phyloP scores from a whole-genome alignment of 2,329 filamentous ascomycete species.

The Chaetomiaceae sp. region DNA sequence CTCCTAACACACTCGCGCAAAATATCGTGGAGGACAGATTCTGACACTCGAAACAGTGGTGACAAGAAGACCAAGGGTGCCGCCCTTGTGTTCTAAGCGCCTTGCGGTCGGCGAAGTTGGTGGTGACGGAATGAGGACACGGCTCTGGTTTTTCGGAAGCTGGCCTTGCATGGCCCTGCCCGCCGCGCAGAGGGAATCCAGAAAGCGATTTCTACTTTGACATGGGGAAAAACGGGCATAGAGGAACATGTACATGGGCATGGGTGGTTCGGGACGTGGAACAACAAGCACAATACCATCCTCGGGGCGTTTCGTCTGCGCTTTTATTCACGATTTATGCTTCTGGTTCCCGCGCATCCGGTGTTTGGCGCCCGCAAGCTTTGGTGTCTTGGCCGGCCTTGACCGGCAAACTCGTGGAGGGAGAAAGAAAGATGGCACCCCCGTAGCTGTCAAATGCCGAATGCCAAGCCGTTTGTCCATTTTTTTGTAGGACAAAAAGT shows the following conservation, averaged over 20 bases:
- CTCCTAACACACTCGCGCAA: background rate
- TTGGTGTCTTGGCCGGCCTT: constrained; percentile 5
- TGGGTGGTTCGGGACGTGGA: constrained; percentile 27
- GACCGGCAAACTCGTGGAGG: too few relatives aligned
- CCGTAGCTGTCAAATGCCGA: constrained; percentile 7
- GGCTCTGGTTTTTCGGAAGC: constrained; percentile 25
- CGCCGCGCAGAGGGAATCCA: constrained; percentile 22
- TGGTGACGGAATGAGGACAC: constrained; percentile 21
- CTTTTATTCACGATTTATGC: constrained; percentile 27
- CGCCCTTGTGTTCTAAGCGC: constrained; percentile 95
- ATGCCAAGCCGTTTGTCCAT: constrained; percentile 6
- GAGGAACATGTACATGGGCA: constrained; percentile 29
- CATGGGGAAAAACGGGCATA: constrained; percentile 25
- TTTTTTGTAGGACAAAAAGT: background rate
- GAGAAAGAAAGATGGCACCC: too few relatives aligned
- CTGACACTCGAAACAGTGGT: constrained; percentile 63
- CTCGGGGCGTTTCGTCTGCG: constrained; percentile 29
- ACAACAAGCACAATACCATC: constrained; percentile 29
- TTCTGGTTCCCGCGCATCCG: constrained; percentile 19
- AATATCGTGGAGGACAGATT: constrained; percentile 19
- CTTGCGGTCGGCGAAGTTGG: constrained; percentile 16
- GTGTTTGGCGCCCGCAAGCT: background rate
- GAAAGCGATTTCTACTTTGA: constrained; percentile 24
- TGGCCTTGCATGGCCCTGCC: constrained; percentile 24
- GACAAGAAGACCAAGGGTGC: constrained; percentile 99